Evolutionary conservation across 2,329 filamentous ascomycete genomes (phyloP), one percentile per base, ranked within the genome.

Genomic region (Bipolaris gigantea): DNA sequence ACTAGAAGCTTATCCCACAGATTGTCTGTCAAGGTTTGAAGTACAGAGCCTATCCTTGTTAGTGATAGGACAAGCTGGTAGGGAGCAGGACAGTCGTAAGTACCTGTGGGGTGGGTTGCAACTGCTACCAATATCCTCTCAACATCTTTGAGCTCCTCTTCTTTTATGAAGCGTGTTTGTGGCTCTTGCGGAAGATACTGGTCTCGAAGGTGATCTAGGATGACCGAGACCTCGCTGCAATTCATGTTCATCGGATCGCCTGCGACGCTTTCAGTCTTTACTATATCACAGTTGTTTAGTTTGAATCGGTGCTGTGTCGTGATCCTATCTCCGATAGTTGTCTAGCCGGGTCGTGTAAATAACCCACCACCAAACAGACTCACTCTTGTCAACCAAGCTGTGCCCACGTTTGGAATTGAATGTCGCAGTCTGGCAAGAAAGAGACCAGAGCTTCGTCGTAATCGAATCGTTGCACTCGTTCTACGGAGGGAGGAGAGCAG

Each of bases 1-100:
- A 53, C 8, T 0, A 63, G 38, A 0, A 63, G 18, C 0, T 9
- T 2, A 2, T 54, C 52, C 50, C 52, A 56, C 0, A 56, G 21
- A 0, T 55, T 36, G 2, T 49, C 38, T 8, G 18, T 27, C 15
- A 13, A 15, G 11, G 2, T 15, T 6, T 43, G 3, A 15, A 43
- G 16, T 7, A 11, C 25, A 32, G 16, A 13, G 13, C n/a, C 25
- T 43, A 4, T 30, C 11, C 25, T 5, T 19, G 40, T 43, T 33
- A 43, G 27, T 16, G 3, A 11, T 15, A 11, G 19, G 16, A 13
- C 27, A 5, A 42, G 23, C 27, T 9, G n/a, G 39, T 30, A 35
- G 13, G 21, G 16, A 16, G n/a, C n/a, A 42, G 5, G n/a, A 30
- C 27, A 4, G 27, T 13, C 27, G 7, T 30, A 30, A 10, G 25